Evolutionary conservation across 2,329 filamentous ascomycete species (phyloP).

Genomic region (Epichloe sylvatica): DNA sequence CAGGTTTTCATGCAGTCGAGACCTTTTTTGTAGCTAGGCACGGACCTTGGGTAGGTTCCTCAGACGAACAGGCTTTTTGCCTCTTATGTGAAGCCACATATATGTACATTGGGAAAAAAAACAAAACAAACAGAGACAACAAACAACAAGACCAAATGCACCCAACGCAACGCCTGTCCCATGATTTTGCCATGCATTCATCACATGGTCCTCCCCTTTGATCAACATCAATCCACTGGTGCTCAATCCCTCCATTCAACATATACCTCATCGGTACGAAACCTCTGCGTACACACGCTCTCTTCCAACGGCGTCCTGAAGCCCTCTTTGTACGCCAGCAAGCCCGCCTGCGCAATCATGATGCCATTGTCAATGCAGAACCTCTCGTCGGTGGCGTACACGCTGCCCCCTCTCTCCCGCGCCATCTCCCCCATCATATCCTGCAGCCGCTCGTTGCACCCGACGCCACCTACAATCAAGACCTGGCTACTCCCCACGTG

Average conservation of each 20-base stretch:
- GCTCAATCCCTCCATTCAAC: constrained; percentile 59
- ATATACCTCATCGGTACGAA: constrained; percentile 69
- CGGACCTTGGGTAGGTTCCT: too few relatives aligned
- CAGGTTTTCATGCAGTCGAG: too few relatives aligned
- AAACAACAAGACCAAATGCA: too few relatives aligned
- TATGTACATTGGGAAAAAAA: not conserved
- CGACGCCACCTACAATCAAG: constrained; percentile 87
- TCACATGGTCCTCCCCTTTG: not conserved
- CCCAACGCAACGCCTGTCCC: not conserved
- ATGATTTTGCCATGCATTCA: not conserved
- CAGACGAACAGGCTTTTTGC: too few relatives aligned
- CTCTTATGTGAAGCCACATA: too few relatives aligned
- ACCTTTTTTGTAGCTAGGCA: too few relatives aligned
- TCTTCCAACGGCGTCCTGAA: constrained; percentile 65
- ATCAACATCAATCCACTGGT: not conserved
- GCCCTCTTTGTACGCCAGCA: constrained; percentile 72
- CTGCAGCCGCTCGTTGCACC: constrained; percentile 86
- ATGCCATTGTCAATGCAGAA: constrained; percentile 99
- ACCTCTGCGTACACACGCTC: constrained; percentile 72
- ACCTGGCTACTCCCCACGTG: constrained; percentile 87
- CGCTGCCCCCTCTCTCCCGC: constrained; percentile 74
- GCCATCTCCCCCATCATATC: constrained; percentile 99
- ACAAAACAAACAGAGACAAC: too few relatives aligned
- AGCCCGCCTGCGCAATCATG: constrained; percentile 95
- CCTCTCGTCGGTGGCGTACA: constrained; percentile 89